Conservation (phyloP, 306 rosid species). For the Vachellia pachyceras region DNA sequence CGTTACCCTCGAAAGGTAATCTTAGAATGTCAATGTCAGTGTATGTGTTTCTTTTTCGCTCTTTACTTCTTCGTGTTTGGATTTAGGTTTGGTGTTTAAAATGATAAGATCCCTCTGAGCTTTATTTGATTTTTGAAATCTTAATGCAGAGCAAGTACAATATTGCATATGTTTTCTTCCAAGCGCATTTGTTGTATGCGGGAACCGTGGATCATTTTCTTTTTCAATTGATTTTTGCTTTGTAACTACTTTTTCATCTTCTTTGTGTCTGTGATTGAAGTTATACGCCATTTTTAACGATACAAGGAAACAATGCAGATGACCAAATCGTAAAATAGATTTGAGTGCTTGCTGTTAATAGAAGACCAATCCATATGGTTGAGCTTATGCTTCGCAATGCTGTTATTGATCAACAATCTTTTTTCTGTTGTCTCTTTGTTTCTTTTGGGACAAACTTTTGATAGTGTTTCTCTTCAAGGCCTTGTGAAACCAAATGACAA, state of each 20-base stretch:
- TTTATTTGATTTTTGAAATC: slow-evolving; percentile 30
- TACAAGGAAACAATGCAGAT: not conserved
- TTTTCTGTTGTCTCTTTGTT: too few relatives aligned
- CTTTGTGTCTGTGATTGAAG: slow-evolving; percentile 6
- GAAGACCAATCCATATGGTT: not conserved
- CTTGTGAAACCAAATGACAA: slow-evolving; percentile 9
- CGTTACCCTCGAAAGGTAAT: slow-evolving; percentile 54
- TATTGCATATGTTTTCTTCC: slow-evolving; percentile 5
- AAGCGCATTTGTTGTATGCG: slow-evolving; percentile 3
- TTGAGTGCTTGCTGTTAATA: not conserved
- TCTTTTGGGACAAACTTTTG: too few relatives aligned
- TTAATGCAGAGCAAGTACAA: slow-evolving; percentile 60
- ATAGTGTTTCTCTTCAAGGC: not conserved
- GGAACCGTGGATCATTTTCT: not conserved
- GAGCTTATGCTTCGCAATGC: not conserved
- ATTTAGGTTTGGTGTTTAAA: slow-evolving; percentile 1
- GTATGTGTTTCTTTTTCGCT: not conserved
- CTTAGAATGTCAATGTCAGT: not conserved
- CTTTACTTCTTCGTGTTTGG: not conserved
- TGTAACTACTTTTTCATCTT: slow-evolving; percentile 9
- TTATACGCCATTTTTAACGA: not conserved
- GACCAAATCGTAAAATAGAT: not conserved
- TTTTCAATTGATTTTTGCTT: not conserved
- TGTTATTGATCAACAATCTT: not conserved
- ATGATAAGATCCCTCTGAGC: not conserved